Evolutionary conservation across 2,329 filamentous ascomycete genomes (phyloP), one percentile per base, ranked within the genome.

Genomic region (Trichoderma atroviride): DNA sequence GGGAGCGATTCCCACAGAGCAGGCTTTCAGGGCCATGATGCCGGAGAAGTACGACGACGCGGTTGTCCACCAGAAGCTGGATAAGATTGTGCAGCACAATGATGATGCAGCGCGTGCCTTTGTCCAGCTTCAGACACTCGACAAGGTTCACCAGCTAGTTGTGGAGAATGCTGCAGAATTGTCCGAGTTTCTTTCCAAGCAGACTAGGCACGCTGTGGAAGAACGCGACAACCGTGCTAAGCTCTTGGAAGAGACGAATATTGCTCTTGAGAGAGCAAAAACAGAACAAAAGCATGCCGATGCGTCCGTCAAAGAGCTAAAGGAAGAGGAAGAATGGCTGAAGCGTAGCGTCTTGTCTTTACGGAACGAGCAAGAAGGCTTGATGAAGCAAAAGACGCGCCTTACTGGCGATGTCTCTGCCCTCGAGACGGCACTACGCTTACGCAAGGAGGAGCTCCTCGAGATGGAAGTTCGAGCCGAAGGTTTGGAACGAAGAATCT

Each of bases 391-490:
- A 76, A 97, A 94, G 83, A 89, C 90, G 57, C 88, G 91, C 68
- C 84, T 97, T 33, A 89, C 89, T 11, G 93, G 93, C 29, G 94
- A 99, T 74, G 90, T 99, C 0, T 94, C 94, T 5, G 92, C 93
- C 10, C 87, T 99, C 2, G 93, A 98, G 78, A 98, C 93, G 10
- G 95, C 96, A 0, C 86, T 98, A 35, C 89, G 91, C 22, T 90
- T 98, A 69, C 91, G 96, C 67, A 91, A 93, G 56, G 95, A 98
- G 74, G 96, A 98, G 81, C 88, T 99, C 70, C 89, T 93, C 57
- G 87, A 92, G 31, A 97, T 99, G 92, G 95, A 98, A 78, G 84
- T 87, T 13, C 92, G 95, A 71, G 96, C 95, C 3, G 94, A 97
- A 78, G 88, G 89, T 4, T 85, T 99, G 29, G 96, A 99, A 81